phyloP scores from a whole-genome alignment of 2,329 filamentous ascomycete species.

The Ceratocystis ficicola region DNA sequence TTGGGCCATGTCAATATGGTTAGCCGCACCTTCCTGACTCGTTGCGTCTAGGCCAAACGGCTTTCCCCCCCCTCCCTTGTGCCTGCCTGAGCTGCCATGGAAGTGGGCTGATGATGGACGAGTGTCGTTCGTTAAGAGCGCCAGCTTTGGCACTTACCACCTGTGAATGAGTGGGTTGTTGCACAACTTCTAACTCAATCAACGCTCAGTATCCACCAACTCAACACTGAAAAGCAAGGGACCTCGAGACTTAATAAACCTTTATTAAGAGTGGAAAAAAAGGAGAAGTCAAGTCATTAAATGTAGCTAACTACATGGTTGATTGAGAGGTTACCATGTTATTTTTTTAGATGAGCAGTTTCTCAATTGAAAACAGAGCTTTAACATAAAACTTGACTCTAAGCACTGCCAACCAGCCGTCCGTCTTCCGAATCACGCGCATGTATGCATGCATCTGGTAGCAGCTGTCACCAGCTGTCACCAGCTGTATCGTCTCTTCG shows the following conservation, averaged over 20 bases:
- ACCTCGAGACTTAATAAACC: too few species aligned
- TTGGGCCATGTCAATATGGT: not conserved
- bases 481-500: too few species aligned
- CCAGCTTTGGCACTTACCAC: slow-evolving; percentile 11
- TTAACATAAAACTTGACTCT: too few species aligned
- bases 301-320: too few species aligned
- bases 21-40: slow-evolving; percentile 9
- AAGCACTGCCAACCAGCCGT: too few species aligned
- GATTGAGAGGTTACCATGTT: not conserved
- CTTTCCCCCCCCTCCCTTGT: not conserved
- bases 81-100: slow-evolving; percentile 13
- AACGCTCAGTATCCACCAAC: not conserved
- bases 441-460: not conserved
- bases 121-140: slow-evolving; percentile 22
- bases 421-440: not conserved
- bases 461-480: not conserved
- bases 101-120: slow-evolving; percentile 22
- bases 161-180: slow-evolving; percentile 1
- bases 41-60: slow-evolving; percentile 4
- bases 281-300: not conserved
- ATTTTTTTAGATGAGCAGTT: not conserved
- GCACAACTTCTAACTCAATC: not conserved
- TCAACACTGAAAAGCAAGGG: not conserved
- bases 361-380: not conserved
- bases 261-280: not conserved